These are phyloP conservation scores for Pisolithus microcarpus DNA, from an alignment of 768 basidiomycete species.

Conservation along the genomic window DNA sequence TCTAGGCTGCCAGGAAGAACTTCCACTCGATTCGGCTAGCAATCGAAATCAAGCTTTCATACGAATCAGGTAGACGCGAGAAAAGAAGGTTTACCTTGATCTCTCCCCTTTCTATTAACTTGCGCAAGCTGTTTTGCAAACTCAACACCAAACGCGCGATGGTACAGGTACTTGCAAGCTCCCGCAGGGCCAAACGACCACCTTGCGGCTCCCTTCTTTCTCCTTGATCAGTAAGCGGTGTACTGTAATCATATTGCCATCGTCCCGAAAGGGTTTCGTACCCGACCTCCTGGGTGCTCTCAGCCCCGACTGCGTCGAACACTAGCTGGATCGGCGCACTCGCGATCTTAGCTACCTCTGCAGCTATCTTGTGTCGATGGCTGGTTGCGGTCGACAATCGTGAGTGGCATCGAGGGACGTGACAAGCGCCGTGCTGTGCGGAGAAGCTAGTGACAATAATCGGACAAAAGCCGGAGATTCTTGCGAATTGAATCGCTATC, in stretches of 20 bases:
- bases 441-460: conserved; percentile 37
- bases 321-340: conserved; percentile 7
- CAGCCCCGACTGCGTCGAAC: conserved; percentile 22
- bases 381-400: conserved; percentile 27
- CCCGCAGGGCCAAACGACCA: conserved; percentile 5
- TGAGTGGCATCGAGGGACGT: conserved; percentile 32
- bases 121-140: background rate
- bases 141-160: background rate
- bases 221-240: conserved; percentile 6
- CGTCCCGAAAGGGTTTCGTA: conserved; percentile 25
- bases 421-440: conserved; percentile 26
- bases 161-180: conserved; percentile 5
- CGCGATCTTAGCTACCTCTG: conserved; percentile 10
- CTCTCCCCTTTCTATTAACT: background rate
- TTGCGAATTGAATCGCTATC: conserved; percentile 28
- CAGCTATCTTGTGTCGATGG: conserved; percentile 7
- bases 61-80: background rate
- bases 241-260: conserved; percentile 23
- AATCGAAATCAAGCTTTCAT: background rate
- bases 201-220: conserved; percentile 11
- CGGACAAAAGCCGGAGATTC: conserved; percentile 29
- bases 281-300: conserved; percentile 28
- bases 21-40: conserved; percentile 29
- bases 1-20: conserved; percentile 33
- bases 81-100: conserved; percentile 1